Base-by-base conservation (phyloP, 139 green algal genomes). In the Coccomyxa sp. region DNA sequence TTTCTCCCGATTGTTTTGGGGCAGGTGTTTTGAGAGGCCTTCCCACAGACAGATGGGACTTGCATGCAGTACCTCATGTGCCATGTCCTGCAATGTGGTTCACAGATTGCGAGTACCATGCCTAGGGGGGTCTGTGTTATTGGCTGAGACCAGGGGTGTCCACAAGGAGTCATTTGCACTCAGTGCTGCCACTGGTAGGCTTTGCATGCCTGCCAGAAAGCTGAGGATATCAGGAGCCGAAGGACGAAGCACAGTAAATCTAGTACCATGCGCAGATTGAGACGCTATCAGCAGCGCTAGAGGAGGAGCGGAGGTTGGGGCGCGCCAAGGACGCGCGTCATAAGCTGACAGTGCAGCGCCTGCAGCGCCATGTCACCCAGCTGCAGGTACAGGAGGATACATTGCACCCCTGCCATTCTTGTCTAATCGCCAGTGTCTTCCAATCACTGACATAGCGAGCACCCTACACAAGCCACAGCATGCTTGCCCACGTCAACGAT, bases 301-400 rank as follows among this genome's bases (percentile, higher is more conserved):
- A 92, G 79, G 75, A 87, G 54, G 90, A 95, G 80, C 82, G 86
- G 24, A 79, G 81, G 64, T 85, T 88, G n/a, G 83, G 70, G 2
- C 73, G 81, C 7, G 92, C 89, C 0, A 82, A 81, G 29, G 92
- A 94, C 41, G 91, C 91, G 14, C 83, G 90, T 0, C 89, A 95
- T 70, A 91, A 89, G 84, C 87, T 97, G 10, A 94, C 90, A 10
- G 89, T 93, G 33, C 92, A 98, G 79, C 86, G 94, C 16, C 82
- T 98, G 71, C 80, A 90, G 29, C 78, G 86, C 55, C 89, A 97
- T 87, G 78, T 98, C 31, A 71, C 90, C 64, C 88, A 95, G 74
- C 79, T 93, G 58, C 88, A 94, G 87, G 89, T 92, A 34, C 18
- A 69, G 9, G 73, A 39, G 6, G 6, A 68, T 37, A 38, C 0